These are phyloP conservation scores for Poterioochromonas sp. DNA, from an alignment of 352 stramenopile species.

Conservation along the genomic window DNA sequence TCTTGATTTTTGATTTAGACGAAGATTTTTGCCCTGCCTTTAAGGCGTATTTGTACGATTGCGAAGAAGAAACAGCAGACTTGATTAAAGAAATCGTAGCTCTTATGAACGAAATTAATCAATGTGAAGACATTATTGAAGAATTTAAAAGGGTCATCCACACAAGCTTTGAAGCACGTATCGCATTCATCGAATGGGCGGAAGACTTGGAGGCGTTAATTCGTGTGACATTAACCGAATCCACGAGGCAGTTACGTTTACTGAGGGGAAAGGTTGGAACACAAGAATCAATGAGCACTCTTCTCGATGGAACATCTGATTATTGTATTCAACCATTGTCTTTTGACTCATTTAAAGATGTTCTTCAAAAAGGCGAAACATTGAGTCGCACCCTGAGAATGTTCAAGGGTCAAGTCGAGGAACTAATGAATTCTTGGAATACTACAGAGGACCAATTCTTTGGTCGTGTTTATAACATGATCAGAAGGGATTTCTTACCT, in stretches of 20 bases:
- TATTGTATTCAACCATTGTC: too few relatives aligned
- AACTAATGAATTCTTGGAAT: too few relatives aligned
- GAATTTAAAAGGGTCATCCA: neutral
- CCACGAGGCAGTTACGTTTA: neutral
- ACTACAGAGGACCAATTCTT: too few relatives aligned
- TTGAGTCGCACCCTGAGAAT: too few relatives aligned
- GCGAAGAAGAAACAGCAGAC: neutral
- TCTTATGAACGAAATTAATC: neutral
- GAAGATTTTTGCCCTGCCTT: neutral
- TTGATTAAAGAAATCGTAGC: neutral
- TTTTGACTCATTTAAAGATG: too few relatives aligned
- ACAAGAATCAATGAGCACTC: neutral
- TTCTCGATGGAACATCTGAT: neutral
- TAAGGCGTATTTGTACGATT: neutral
- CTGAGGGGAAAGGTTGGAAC: neutral
- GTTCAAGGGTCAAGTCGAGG: too few relatives aligned
- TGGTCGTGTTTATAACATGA: too few relatives aligned
- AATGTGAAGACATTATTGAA: neutral
- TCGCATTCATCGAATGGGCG: neutral
- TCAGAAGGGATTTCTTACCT: too few relatives aligned
- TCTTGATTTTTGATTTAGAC: neutral
- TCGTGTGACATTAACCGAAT: neutral
- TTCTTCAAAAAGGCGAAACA: too few relatives aligned
- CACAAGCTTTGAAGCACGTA: neutral
- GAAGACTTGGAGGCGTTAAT: neutral